Conservation (phyloP, 495 filamentous ascomycete genomes). For the Penicillium psychrofluorescens region DNA sequence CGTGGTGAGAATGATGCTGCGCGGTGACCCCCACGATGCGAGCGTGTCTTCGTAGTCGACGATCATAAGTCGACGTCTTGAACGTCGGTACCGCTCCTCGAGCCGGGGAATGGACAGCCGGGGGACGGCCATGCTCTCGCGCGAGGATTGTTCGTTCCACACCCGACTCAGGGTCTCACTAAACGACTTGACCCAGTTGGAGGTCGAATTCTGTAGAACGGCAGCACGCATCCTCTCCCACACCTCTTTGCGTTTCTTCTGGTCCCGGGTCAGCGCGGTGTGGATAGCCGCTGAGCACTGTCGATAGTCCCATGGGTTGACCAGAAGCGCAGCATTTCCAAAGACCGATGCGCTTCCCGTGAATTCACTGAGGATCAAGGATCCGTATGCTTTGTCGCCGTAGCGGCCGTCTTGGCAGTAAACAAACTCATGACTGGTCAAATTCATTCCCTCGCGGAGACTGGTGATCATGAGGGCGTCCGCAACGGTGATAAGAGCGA, state of each 20-base stretch:
- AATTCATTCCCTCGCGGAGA: slow-evolving; percentile 91
- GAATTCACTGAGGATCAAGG: slow-evolving; percentile 87
- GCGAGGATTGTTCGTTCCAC: slow-evolving; percentile 73
- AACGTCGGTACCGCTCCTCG: slow-evolving; percentile 53
- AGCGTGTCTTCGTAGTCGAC: slow-evolving; percentile 90
- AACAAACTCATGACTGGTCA: slow-evolving; percentile 87
- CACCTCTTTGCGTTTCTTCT: slow-evolving; percentile 61
- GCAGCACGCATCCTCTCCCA: slow-evolving; percentile 68
- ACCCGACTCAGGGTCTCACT: slow-evolving; percentile 58
- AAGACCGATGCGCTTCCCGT: slow-evolving; percentile 86
- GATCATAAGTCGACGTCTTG: slow-evolving; percentile 68
- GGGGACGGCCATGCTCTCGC: slow-evolving; percentile 77
- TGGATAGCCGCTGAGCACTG: slow-evolving; percentile 78
- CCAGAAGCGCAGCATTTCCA: slow-evolving; percentile 59
- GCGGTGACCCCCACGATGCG: slow-evolving; percentile 73
- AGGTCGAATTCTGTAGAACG: slow-evolving; percentile 73
- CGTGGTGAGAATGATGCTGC: slow-evolving; percentile 71
- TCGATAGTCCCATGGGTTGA: slow-evolving; percentile 92
- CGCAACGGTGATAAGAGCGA: slow-evolving; percentile 79
- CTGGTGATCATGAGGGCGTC: slow-evolving; percentile 89
- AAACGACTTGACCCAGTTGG: slow-evolving; percentile 74
- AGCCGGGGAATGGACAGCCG: slow-evolving; percentile 63
- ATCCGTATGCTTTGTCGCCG: slow-evolving; percentile 68
- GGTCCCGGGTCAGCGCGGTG: slow-evolving; percentile 66
- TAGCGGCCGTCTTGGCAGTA: slow-evolving; percentile 85